Evolutionary conservation across 805 yeast species (phyloP).

Genomic region (Starmerella scarabaei): DNA sequence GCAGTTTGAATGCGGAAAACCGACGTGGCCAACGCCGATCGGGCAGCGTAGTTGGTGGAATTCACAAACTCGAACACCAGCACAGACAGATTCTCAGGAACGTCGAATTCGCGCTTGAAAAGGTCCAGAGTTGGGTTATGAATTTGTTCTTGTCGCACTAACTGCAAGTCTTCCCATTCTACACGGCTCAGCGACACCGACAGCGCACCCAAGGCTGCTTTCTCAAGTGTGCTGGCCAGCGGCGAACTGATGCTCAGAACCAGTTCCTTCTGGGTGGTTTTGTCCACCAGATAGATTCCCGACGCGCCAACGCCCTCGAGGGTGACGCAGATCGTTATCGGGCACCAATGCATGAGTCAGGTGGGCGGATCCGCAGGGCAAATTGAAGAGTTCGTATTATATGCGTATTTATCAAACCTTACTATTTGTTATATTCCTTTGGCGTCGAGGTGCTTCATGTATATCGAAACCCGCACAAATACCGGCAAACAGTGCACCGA

Average conservation of each 20-base stretch:
- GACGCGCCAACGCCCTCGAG: slow-evolving; percentile 6
- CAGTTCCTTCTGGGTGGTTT: not conserved
- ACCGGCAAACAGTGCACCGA: too few species aligned
- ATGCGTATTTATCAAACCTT: too few species aligned
- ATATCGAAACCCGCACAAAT: too few species aligned
- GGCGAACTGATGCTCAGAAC: slow-evolving; percentile 5
- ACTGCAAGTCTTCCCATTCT: slow-evolving; percentile 15
- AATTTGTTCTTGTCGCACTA: not conserved
- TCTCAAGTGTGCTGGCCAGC: slow-evolving; percentile 3
- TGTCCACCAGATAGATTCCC: slow-evolving; percentile 11
- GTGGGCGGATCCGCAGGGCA: too few species aligned
- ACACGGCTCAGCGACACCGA: slow-evolving; percentile 4
- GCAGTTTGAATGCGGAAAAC: not conserved
- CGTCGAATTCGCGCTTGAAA: slow-evolving; percentile 9
- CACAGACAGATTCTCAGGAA: slow-evolving; percentile 2
- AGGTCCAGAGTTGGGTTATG: not conserved
- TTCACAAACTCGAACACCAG: slow-evolving; percentile 12
- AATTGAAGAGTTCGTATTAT: too few species aligned
- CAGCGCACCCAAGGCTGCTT: slow-evolving; percentile 9
- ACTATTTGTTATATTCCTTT: too few species aligned
- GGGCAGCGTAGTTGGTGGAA: not conserved
- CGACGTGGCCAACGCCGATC: not conserved
- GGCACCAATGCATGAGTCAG: slow-evolving; percentile 15
- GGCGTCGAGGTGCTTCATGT: too few species aligned
- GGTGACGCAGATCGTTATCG: slow-evolving; percentile 7